Base-by-base conservation (phyloP, 2,329 filamentous ascomycete genomes). In the Elsinoe arachidis region DNA sequence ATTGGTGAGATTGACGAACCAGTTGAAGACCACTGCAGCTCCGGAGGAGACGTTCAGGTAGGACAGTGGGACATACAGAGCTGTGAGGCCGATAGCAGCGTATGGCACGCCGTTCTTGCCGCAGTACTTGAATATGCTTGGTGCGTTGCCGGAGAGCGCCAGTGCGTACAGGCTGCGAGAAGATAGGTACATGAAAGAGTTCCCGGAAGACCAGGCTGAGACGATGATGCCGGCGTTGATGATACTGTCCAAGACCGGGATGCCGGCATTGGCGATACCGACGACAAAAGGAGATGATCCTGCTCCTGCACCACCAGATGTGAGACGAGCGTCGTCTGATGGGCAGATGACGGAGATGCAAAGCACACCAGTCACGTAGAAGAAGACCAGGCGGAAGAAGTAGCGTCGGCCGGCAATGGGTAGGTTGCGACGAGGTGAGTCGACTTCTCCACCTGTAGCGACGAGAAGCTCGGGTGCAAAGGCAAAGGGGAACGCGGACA, bases 1-100 rank as follows among this genome's bases (percentile, higher is more conserved):
- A 59, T 77, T 87, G 30, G 82, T 85, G 57, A 89, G 78, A 68
- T 86, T 87, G 63, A 83, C 78, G 67, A 89, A 86, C 83, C 85
- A 89, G 55, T 76, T 78, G 69, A 88, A 89, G 5, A 78, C 68
- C 12, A 75, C 71, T 14, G 72, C 69, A 3, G 72, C 72, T 47
- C 66, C 71, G 54, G 69, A 74, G 14, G 69, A 73, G 17, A 75
- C 72, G 57, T 75, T 78, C 12, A 80, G 69, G 61, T 79, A 80
- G 1, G 76, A 74, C 12, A 80, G 72, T 0, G 67, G 67, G 21
- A 71, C 72, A 65, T 78, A 77, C 9, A 75, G 64, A 1, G 72
- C 69, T 3, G 73, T 74, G 11, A 67, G 69, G 0, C 62, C 65
- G 19, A 80, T 76, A 3, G 77, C 76, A 54, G 69, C 69, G 61